Evolutionary conservation across 768 basidiomycete genomes (phyloP), one percentile per base, ranked within the genome.

Genomic region (Podaxis sp.): DNA sequence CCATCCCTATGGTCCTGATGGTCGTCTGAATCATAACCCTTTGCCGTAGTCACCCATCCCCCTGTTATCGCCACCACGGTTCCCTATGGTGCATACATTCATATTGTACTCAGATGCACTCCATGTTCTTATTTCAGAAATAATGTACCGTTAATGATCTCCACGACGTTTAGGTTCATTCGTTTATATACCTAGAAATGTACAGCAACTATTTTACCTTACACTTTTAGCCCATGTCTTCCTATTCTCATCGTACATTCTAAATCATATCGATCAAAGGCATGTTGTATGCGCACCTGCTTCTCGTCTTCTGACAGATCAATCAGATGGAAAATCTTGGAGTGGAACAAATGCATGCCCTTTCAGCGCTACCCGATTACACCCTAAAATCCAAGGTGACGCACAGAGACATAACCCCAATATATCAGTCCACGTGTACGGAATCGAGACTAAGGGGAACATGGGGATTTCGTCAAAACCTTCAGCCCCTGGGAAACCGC

Each of bases 11-110:
- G 71, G 68, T 40, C 71, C 76, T 59, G 82, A 82, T 69, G 79
- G 78, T 58, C 78, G 78, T 63, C 72, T 83, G 57, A 79, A 79
- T 64, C 68, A 76, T 53, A 69, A 81, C 62, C 72, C 82, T 67
- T 82, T 74, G 79, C 55, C 62, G 54, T 65, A 63, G 48, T 50
- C 37, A 40, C 27, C 47, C 32, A 53, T 59, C 60, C 25, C 53
- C 55, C 57, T 46, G 38, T 23, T 59, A 40, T 50, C 55, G 46
- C 53, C 27, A 23, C 44, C 47, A 50, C 51, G 55, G 37, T 28
- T 62, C 62, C 36, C 18, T 14, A 28, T 57, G 35, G 35, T 36
- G 38, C 56, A 35, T 14, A 50, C 18, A 50, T 28, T 51, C 11
- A n/a, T 42, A 47, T 18, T 28, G 16, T 21, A 32, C 50, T 28